A percentile compares a stretch with the other conserved stretches of the same genome.
These are phyloP conservation scores for Globisporangium cederbergense DNA, from an alignment of 352 stramenopile species.

Conservation along the genomic window DNA sequence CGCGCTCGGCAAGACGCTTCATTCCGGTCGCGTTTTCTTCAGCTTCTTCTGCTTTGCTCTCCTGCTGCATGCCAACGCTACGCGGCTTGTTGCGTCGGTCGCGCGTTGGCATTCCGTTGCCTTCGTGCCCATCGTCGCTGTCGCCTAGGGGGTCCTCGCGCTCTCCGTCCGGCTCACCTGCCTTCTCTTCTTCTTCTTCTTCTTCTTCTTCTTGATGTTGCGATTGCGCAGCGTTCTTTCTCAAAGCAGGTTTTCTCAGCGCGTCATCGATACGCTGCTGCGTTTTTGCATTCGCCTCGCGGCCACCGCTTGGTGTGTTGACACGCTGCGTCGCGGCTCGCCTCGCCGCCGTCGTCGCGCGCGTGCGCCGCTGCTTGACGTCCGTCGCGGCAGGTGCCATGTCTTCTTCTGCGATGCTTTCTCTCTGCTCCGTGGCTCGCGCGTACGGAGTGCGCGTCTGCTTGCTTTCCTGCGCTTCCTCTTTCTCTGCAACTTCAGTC, in stretches of 20 bases:
- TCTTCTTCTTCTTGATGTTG: background rate
- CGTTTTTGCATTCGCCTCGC: background rate
- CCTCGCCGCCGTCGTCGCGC: constrained; percentile 12
- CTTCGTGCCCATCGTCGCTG: background rate
- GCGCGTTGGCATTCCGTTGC: background rate
- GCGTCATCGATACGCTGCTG: background rate
- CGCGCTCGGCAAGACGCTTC: background rate
- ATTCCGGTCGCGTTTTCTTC: background rate
- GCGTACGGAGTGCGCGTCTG: background rate
- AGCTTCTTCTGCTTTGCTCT: background rate
- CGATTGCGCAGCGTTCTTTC: background rate
- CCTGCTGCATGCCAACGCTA: background rate
- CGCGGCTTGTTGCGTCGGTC: background rate
- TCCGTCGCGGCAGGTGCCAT: background rate
- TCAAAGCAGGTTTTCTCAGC: background rate
- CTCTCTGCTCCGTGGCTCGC: background rate
- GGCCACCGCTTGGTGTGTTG: background rate
- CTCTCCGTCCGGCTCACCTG: background rate
- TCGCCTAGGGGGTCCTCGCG: background rate
- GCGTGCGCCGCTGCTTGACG: constrained; percentile 12
- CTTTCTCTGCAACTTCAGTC: too few relatives aligned
- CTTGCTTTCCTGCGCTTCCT: background rate
- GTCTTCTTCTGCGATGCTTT: background rate
- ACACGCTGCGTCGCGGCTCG: background rate
- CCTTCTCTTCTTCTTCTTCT: background rate